Conservation (phyloP, 345 rosid species). For the Citrus reticulata region DNA sequence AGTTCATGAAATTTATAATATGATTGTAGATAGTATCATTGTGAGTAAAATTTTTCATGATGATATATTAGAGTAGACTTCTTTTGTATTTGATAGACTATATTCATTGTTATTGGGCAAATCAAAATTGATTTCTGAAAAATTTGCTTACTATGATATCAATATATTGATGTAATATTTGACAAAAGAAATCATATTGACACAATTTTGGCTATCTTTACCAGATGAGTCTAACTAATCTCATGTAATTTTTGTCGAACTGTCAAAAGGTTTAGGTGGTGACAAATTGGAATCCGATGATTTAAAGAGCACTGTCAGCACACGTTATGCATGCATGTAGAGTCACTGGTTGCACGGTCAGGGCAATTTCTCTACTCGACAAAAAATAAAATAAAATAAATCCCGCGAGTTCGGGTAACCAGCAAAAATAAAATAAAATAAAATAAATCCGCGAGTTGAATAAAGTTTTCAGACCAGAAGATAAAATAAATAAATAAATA, state of each 20-base stretch:
- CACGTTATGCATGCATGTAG: slow-evolving; percentile 1
- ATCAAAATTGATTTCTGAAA: too few relatives aligned
- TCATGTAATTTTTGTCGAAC: not conserved
- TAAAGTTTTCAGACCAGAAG: not conserved
- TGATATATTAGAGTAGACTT: too few relatives aligned
- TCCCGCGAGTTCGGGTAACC: too few relatives aligned
- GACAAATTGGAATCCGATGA: slow-evolving; percentile 1
- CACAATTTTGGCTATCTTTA: not conserved
- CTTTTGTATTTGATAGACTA: too few relatives aligned
- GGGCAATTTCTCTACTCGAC: not conserved
- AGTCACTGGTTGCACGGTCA: not conserved
- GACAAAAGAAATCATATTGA: too few relatives aligned
- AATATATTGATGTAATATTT: too few relatives aligned
- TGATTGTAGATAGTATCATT: too few relatives aligned
- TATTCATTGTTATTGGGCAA: too few relatives aligned
- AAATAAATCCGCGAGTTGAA: not conserved
- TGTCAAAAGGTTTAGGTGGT: not conserved
- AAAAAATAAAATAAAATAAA: not conserved
- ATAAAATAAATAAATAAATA: not conserved
- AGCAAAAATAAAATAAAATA: too few relatives aligned
- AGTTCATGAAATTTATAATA: too few relatives aligned
- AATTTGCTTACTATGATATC: too few relatives aligned
- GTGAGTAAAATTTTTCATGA: too few relatives aligned
- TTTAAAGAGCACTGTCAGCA: not conserved
- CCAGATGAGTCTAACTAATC: not conserved